Conservation (phyloP, 2,329 filamentous ascomycete species). For the Sporothrix schenckii region DNA sequence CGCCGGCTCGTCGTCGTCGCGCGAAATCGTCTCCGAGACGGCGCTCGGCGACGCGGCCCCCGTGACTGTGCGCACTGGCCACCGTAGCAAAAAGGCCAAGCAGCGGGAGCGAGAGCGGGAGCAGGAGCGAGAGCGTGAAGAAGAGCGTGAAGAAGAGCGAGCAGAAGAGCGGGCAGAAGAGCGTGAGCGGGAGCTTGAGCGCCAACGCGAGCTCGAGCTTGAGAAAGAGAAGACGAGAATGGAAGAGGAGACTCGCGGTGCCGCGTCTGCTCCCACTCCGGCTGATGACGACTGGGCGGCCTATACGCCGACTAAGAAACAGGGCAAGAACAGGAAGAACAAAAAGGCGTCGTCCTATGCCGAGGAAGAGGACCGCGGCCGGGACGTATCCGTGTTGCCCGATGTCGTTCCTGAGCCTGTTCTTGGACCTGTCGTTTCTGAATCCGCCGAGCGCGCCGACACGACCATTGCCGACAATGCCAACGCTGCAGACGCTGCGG, state of each 20-base stretch:
- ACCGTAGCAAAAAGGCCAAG: conserved; percentile 31
- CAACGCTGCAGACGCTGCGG: not conserved
- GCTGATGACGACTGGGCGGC: conserved; percentile 32
- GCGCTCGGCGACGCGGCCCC: conserved; percentile 33
- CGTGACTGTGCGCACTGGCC: conserved; percentile 21
- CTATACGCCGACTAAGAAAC: conserved; percentile 41
- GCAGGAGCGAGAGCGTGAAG: not conserved
- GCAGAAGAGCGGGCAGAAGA: too few relatives aligned
- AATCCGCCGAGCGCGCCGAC: not conserved
- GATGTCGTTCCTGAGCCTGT: not conserved
- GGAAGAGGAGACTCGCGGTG: conserved; percentile 28
- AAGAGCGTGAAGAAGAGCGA: too few relatives aligned
- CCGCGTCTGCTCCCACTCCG: not conserved
- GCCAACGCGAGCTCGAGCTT: not conserved
- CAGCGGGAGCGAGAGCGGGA: conserved; percentile 22
- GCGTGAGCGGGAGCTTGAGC: not conserved
- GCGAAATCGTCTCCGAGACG: conserved; percentile 35
- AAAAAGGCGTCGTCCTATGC: conserved; percentile 40
- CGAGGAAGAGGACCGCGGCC: conserved; percentile 32
- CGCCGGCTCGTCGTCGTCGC: conserved; percentile 18
- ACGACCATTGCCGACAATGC: conserved; percentile 10
- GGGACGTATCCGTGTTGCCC: not conserved
- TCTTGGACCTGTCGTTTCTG: not conserved
- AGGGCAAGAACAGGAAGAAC: conserved; percentile 49
- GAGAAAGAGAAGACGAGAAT: not conserved